A percentile compares a stretch with the other conserved stretches of the same genome.
Conservation (phyloP, 768 basidiomycete genomes). For the Galerina marginata region DNA sequence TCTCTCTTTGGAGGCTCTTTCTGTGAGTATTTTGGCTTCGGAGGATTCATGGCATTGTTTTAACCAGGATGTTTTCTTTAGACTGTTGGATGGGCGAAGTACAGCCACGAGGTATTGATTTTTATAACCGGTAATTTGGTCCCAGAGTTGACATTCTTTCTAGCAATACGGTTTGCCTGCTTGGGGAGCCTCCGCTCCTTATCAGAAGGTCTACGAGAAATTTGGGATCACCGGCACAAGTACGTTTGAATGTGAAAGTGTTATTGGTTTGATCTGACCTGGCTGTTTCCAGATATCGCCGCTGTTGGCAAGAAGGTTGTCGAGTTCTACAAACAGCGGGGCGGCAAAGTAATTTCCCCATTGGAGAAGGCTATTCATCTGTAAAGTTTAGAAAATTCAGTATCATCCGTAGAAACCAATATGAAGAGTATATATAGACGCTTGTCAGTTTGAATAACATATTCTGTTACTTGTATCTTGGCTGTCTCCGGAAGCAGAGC, state of each 20-base stretch:
- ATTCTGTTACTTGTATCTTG: too few species aligned
- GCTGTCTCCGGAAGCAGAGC: too few species aligned
- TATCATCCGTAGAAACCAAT: neutral
- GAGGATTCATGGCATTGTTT: neutral
- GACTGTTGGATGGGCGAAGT: slow-evolving; percentile 88
- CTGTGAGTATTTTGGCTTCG: slow-evolving; percentile 35
- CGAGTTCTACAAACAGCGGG: slow-evolving; percentile 83
- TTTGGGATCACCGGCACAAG: slow-evolving; percentile 82
- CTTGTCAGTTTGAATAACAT: too few species aligned
- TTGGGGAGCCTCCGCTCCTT: slow-evolving; percentile 93
- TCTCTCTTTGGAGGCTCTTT: slow-evolving; percentile 84
- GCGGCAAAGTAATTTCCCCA: slow-evolving; percentile 74
- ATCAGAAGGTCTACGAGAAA: slow-evolving; percentile 89
- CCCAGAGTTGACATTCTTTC: slow-evolving; percentile 15
- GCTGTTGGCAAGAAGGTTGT: slow-evolving; percentile 84
- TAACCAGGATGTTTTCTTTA: slow-evolving; percentile 26
- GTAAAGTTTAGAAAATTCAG: slow-evolving; percentile 16
- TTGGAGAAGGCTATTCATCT: slow-evolving; percentile 69
- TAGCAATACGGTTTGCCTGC: slow-evolving; percentile 73
- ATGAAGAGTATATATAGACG: neutral
- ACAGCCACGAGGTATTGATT: slow-evolving; percentile 74
- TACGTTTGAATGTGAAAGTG: slow-evolving; percentile 38
- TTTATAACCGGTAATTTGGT: neutral
- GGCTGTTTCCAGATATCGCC: slow-evolving; percentile 65
- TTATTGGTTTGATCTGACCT: slow-evolving; percentile 8